Percentiles rank a stretch among this genome's conserved stretches.
phyloP scores from a whole-genome alignment of 176 grass and related monocot genomes.

The Puya raimondii region DNA sequence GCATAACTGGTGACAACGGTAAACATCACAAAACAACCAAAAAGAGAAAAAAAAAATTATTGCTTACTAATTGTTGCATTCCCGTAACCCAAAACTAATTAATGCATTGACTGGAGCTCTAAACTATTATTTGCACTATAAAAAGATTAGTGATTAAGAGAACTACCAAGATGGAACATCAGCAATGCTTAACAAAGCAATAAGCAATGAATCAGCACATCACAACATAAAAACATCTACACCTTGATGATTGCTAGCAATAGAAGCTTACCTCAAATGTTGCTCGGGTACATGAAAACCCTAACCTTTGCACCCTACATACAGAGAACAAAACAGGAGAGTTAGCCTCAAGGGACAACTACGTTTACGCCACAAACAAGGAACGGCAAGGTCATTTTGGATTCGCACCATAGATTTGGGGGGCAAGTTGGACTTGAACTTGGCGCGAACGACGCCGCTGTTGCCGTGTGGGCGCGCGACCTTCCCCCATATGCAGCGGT shows the following conservation, averaged over 20 bases:
- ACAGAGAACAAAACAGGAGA: not conserved
- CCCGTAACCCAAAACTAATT: too few species aligned
- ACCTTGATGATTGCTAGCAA: not conserved
- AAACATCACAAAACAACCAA: too few species aligned
- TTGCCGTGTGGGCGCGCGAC: conserved; percentile 54
- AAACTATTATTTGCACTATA: too few species aligned
- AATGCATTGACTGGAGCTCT: too few species aligned
- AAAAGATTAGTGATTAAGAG: too few species aligned
- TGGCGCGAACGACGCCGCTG: conserved; percentile 53
- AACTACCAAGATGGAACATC: too few species aligned
- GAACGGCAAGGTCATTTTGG: not conserved
- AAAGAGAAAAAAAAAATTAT: too few species aligned
- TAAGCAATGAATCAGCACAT: too few species aligned
- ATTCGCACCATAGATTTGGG: conserved; percentile 44
- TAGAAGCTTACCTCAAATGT: conserved; percentile 38
- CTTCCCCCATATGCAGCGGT: conserved; percentile 60
- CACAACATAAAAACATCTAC: not conserved
- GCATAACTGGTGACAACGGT: too few species aligned
- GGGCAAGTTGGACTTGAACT: conserved; percentile 49
- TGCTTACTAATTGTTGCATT: too few species aligned
- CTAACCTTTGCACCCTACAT: conserved; percentile 51
- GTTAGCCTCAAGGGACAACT: conserved; percentile 6
- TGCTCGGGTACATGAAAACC: conserved; percentile 62
- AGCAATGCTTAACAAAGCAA: too few species aligned
- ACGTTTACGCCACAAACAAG: not conserved